Percentiles rank a stretch among this genome's conserved stretches.
These are phyloP conservation scores for Hygrophorus pudorinus DNA, from an alignment of 768 basidiomycete species.

Conservation along the genomic window DNA sequence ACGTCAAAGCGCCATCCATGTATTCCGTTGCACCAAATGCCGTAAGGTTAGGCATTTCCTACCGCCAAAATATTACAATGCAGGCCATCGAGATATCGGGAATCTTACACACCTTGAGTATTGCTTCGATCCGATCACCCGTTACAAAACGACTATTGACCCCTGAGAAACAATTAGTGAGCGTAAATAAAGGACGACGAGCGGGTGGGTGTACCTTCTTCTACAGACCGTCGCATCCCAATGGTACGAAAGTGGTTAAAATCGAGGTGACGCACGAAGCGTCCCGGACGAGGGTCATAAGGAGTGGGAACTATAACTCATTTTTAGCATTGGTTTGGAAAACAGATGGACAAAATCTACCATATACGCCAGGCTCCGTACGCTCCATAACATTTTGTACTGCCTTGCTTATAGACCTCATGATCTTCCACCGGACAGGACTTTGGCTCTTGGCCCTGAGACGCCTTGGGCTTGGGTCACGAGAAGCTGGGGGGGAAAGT, in stretches of 20 bases:
- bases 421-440: conserved; percentile 76
- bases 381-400: conserved; percentile 60
- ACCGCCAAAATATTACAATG: conserved; percentile 5
- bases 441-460: conserved; percentile 69
- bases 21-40: conserved; percentile 97
- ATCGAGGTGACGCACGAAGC: conserved; percentile 78
- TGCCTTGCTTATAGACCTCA: conserved; percentile 71
- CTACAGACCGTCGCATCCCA: conserved; percentile 87
- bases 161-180: too few relatives aligned
- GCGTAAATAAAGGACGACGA: too few relatives aligned
- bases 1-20: conserved; percentile 88
- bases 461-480: conserved; percentile 75
- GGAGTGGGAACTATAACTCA: conserved; percentile 48
- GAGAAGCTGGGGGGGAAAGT: conserved; percentile 70
- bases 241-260: conserved; percentile 98
- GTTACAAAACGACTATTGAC: conserved; percentile 90
- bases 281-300: conserved; percentile 63
- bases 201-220: conserved; percentile 45
- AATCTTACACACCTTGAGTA: conserved; percentile 52
- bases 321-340: neutral
- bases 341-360: conserved; percentile 29
- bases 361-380: conserved; percentile 60
- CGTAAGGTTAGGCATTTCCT: conserved; percentile 84
- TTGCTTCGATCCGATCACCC: conserved; percentile 67
- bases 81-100: conserved; percentile 5